A percentile compares a stretch with the other conserved stretches of the same genome.
phyloP scores from a whole-genome alignment of 2,329 filamentous ascomycete species.

The Cladophialophora chaetospira region DNA sequence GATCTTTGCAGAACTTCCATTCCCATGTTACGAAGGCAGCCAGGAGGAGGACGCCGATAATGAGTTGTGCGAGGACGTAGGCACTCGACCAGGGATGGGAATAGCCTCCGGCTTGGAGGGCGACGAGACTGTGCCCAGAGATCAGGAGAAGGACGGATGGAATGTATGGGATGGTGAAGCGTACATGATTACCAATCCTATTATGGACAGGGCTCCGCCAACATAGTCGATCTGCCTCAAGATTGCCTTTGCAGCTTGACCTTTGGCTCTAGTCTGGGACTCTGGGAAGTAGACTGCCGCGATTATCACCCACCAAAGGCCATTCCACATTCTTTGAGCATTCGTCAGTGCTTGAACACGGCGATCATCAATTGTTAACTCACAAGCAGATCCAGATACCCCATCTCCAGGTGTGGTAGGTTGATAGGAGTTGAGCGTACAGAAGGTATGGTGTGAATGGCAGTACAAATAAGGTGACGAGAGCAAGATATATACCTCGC shows the following conservation, averaged over 20 bases:
- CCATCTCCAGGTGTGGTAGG: slow-evolving; percentile 30
- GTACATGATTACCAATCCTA: slow-evolving; percentile 25
- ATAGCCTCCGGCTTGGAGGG: slow-evolving; percentile 27
- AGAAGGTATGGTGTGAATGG: slow-evolving; percentile 27
- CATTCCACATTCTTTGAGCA: slow-evolving; percentile 21
- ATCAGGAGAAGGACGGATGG: background rate
- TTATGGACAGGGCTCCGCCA: slow-evolving; percentile 23
- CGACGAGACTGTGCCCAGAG: slow-evolving; percentile 19
- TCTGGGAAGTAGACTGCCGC: slow-evolving; percentile 22
- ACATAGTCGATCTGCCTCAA: slow-evolving; percentile 26
- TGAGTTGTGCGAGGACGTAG: slow-evolving; percentile 21
- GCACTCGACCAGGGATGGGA: slow-evolving; percentile 27
- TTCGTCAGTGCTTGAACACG: background rate
- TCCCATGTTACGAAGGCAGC: slow-evolving; percentile 24
- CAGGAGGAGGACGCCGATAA: slow-evolving; percentile 22
- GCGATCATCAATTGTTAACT: background rate
- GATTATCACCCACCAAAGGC: slow-evolving; percentile 16
- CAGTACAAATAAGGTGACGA: slow-evolving; percentile 22
- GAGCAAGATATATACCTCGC: slow-evolving; percentile 21
- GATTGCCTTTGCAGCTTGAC: slow-evolving; percentile 7
- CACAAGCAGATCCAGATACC: slow-evolving; percentile 28
- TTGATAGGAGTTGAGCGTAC: slow-evolving; percentile 21
- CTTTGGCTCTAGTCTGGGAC: slow-evolving; percentile 22
- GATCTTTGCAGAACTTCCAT: slow-evolving; percentile 23
- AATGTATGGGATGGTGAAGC: background rate